Conservation (phyloP, 2,329 filamentous ascomycete species). For the Ceratocystis diversiconidia region DNA sequence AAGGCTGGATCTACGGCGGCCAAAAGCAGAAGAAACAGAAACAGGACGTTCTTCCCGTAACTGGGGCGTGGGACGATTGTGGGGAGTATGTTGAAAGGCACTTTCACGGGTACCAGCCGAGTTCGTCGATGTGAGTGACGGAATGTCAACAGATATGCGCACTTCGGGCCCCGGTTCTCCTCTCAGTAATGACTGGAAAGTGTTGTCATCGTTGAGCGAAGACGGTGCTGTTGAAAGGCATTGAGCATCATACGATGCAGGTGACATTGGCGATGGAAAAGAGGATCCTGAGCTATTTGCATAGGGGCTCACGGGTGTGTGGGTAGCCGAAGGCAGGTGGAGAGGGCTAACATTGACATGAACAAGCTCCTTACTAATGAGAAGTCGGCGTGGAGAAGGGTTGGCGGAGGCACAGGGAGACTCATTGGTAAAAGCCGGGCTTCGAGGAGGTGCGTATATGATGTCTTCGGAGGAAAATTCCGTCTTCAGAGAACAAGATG, state of each 20-base stretch:
- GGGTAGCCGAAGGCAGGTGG: conserved; percentile 31
- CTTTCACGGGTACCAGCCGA: conserved; percentile 65
- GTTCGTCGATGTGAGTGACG: conserved; percentile 59
- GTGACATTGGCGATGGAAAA: conserved; percentile 53
- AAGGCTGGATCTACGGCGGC: conserved; percentile 59
- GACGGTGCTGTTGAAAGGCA: conserved; percentile 63
- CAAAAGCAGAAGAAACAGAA: conserved; percentile 49
- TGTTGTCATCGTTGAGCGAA: conserved; percentile 56
- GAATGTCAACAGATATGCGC: conserved; percentile 57
- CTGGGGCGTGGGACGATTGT: conserved; percentile 29
- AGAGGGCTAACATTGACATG: conserved; percentile 38
- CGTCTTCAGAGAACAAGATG: conserved; percentile 34
- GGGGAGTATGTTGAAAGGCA: conserved; percentile 27
- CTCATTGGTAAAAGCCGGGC: conserved; percentile 19
- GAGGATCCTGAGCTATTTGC: conserved; percentile 51
- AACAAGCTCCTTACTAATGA: conserved; percentile 32
- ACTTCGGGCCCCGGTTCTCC: conserved; percentile 61
- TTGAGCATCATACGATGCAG: conserved; percentile 56
- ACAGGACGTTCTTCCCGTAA: conserved; percentile 45
- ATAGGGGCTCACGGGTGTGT: conserved; percentile 47
- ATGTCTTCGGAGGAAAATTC: conserved; percentile 29
- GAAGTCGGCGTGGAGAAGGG: conserved; percentile 32
- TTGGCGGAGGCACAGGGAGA: conserved; percentile 29
- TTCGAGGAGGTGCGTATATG: conserved; percentile 28
- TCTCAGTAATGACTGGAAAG: conserved; percentile 55